phyloP scores from a whole-genome alignment of 805 yeast genomes.

The Teunomyces pallodes region DNA sequence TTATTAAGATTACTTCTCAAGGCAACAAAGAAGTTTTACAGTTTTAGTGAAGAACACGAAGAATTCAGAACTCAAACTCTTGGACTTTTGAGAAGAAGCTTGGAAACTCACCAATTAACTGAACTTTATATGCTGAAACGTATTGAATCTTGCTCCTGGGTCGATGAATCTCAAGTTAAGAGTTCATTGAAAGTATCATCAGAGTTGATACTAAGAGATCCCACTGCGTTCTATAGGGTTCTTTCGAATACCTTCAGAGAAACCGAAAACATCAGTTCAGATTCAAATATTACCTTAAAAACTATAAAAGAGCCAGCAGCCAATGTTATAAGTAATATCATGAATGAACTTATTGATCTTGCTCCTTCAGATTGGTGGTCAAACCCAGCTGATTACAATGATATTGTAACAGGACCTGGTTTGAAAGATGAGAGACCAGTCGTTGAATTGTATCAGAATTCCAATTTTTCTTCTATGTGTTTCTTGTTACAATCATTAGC shows the following conservation, averaged over 20 bases:
- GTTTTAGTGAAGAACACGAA: not conserved
- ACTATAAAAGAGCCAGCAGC: too few relatives aligned
- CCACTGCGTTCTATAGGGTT: not conserved
- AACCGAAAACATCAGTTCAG: too few relatives aligned
- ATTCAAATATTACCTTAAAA: too few relatives aligned
- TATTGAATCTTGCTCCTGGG: conserved; percentile 29
- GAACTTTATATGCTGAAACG: conserved; percentile 53
- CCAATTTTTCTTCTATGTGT: conserved; percentile 59
- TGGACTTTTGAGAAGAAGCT: conserved; percentile 53
- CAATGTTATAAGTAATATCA: too few relatives aligned
- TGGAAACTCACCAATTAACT: conserved; percentile 58
- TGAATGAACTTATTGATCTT: conserved; percentile 2
- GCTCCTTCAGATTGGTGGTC: conserved; percentile 12
- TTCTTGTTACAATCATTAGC: conserved; percentile 65
- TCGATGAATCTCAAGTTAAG: not conserved
- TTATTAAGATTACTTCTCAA: not conserved
- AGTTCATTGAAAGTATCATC: not conserved
- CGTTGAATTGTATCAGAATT: conserved; percentile 7
- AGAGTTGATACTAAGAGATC: not conserved
- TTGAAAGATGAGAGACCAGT: not conserved
- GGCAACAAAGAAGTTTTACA: not conserved
- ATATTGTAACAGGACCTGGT: too few relatives aligned
- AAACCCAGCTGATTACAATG: not conserved
- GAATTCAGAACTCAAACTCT: conserved; percentile 31
- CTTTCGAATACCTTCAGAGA: too few relatives aligned